phyloP scores from a whole-genome alignment of 1,284 basidiomycete genomes.

The Tremellales sp. region DNA sequence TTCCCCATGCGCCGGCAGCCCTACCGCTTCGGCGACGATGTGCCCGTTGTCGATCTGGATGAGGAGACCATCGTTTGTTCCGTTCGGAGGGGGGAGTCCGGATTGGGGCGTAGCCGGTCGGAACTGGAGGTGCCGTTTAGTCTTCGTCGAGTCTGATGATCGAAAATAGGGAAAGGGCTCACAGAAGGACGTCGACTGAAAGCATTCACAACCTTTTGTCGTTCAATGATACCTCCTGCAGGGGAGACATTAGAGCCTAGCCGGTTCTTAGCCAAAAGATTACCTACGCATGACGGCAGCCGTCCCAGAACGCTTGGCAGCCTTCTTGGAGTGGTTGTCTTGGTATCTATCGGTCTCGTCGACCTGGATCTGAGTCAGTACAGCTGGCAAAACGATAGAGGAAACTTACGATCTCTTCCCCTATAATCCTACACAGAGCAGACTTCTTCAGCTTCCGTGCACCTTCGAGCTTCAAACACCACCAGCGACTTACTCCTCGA shows the following conservation, averaged over 20 bases:
- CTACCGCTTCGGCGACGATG: slow-evolving; percentile 32
- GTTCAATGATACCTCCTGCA: slow-evolving; percentile 50
- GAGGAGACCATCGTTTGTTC: slow-evolving; percentile 24
- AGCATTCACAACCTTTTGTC: slow-evolving; percentile 43
- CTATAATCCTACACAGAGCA: slow-evolving; percentile 45
- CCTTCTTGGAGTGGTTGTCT: slow-evolving; percentile 73
- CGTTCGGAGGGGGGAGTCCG: not conserved
- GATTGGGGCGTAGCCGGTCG: not conserved
- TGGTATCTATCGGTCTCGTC: slow-evolving; percentile 86
- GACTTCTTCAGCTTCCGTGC: slow-evolving; percentile 7
- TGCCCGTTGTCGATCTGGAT: slow-evolving; percentile 31
- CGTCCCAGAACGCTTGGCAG: slow-evolving; percentile 66
- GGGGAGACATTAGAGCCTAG: slow-evolving; percentile 2
- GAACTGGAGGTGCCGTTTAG: too few relatives aligned
- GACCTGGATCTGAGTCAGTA: slow-evolving; percentile 55
- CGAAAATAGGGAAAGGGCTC: slow-evolving; percentile 11
- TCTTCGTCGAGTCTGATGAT: too few relatives aligned
- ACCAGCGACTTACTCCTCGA: slow-evolving; percentile 39
- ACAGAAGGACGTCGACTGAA: slow-evolving; percentile 40
- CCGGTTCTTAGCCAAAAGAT: not conserved
- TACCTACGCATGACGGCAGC: slow-evolving; percentile 66
- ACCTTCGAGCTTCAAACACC: not conserved
- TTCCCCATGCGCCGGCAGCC: too few relatives aligned
- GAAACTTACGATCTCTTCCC: slow-evolving; percentile 48
- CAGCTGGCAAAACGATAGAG: not conserved